These are phyloP conservation scores for Ziziphus jujuba DNA, from an alignment of 306 rosid species.

Conservation along the genomic window DNA sequence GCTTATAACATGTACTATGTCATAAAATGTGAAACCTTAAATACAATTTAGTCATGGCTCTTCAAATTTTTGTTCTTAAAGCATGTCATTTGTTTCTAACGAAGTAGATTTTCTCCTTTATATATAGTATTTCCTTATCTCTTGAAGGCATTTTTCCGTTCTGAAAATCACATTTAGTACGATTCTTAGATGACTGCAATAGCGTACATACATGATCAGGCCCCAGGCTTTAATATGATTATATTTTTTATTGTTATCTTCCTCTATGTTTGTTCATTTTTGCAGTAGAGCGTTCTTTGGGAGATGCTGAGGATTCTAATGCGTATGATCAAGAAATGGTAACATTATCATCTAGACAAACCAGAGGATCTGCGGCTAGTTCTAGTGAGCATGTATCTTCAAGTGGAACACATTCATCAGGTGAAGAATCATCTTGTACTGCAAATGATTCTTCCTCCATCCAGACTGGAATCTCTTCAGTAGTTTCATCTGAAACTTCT, in stretches of 20 bases:
- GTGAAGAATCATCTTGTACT: conserved; percentile 40
- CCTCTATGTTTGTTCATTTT: conserved; percentile 9
- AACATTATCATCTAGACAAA: conserved; percentile 39
- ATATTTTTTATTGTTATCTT: neutral
- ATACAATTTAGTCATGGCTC: no score
- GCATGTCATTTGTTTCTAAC: no score
- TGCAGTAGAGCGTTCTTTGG: conserved; percentile 65
- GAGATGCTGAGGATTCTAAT: conserved; percentile 34
- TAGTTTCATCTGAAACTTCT: conserved; percentile 34
- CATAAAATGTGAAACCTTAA: no score
- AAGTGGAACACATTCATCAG: conserved; percentile 30
- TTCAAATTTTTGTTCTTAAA: no score
- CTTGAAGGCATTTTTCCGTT: neutral
- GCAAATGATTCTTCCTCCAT: conserved; percentile 34
- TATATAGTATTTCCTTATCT: neutral
- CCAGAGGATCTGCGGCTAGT: conserved; percentile 34
- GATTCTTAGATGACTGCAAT: no score
- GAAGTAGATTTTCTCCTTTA: no score
- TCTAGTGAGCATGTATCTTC: conserved; percentile 33
- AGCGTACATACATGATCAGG: neutral
- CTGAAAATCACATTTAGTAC: neutral
- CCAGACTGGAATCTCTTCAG: conserved; percentile 35
- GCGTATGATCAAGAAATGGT: conserved; percentile 38
- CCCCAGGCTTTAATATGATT: neutral
- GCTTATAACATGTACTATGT: no score